These are phyloP conservation scores for Jatropha curcas DNA, from an alignment of 345 rosid species.

Conservation along the genomic window DNA sequence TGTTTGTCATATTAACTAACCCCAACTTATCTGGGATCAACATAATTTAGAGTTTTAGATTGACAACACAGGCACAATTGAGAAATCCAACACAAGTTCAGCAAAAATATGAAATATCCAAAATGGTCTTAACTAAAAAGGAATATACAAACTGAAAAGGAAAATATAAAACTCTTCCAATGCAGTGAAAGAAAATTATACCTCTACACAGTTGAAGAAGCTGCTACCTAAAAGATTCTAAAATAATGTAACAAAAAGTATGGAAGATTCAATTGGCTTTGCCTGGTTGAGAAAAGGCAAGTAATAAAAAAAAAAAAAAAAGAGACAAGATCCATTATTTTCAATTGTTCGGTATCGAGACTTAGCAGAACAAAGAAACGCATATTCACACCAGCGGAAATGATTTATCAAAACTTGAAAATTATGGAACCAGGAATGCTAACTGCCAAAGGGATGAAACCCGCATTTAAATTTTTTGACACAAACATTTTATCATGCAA, in stretches of 20 bases:
- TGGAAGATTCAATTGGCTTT: neutral
- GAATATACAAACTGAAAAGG: neutral
- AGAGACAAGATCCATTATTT: neutral
- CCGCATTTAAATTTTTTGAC: neutral
- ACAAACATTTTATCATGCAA: neutral
- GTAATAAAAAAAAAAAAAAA: neutral
- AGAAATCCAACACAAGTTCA: neutral
- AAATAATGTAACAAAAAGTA: neutral
- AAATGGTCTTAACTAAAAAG: neutral
- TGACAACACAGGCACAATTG: neutral
- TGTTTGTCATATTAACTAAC: neutral
- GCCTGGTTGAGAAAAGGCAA: neutral
- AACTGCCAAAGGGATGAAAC: neutral
- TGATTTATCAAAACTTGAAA: slow-evolving; percentile 1
- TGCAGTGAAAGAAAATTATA: neutral
- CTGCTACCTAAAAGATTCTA: neutral
- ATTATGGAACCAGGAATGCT: neutral
- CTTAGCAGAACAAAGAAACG: neutral
- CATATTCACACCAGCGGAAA: neutral
- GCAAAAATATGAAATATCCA: neutral
- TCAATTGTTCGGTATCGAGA: neutral
- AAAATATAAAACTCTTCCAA: neutral
- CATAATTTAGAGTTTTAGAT: too few species aligned
- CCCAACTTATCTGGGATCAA: neutral
- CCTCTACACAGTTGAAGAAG: neutral